Base-by-base conservation (phyloP, 768 basidiomycete species). In the Suillus plorans region DNA sequence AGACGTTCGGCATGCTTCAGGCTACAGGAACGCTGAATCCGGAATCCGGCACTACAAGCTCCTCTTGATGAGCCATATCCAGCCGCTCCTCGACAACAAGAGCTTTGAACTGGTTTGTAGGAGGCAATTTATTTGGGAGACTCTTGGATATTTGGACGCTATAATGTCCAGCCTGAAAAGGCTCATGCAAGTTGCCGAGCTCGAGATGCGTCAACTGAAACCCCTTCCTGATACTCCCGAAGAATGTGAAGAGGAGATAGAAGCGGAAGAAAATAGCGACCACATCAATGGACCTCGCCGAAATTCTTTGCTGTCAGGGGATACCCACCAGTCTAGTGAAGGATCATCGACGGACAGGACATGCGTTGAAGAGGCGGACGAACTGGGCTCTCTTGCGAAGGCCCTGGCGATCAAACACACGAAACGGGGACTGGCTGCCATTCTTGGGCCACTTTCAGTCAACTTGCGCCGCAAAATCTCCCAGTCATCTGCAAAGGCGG, bases 81-180 rank as follows among this genome's bases (percentile, higher is more conserved):
- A 45, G 47, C 36, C 10, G 36, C 67, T 50, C 18, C 56, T 72
- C 14, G 34, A 66, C 2, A 28, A 10, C 34, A 22, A 66, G 36
- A 57, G 61, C 25, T 57, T 49, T 50, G 20, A 66, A 10, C 57
- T 62, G 5, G 60, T 61, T 18, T 39, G 53, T 18, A 64, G 31
- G 36, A 64, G 37, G 22, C 67, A 68, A 37, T 62, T 63, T 7
- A 73, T 72, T 36, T 56, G 66, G 2, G 36, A 58, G 20, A 64
- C 64, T 12, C 69, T 77, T 67, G 72, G 73, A 39, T 67, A 69
- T 44, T 72, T 78, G 14, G 77, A 78, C 13, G 69, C 72, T 63
- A 70, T 68, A 13, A 71, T 80, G 70, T 68, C 71, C 1, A 71
- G 68, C 62, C 70, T 81, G 64, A 77, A 71, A 63, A 61, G 61